Percentiles rank a stretch among this genome's conserved stretches.
phyloP scores from a whole-genome alignment of 1,139 yeast species.

The Candida labiduridarum region DNA sequence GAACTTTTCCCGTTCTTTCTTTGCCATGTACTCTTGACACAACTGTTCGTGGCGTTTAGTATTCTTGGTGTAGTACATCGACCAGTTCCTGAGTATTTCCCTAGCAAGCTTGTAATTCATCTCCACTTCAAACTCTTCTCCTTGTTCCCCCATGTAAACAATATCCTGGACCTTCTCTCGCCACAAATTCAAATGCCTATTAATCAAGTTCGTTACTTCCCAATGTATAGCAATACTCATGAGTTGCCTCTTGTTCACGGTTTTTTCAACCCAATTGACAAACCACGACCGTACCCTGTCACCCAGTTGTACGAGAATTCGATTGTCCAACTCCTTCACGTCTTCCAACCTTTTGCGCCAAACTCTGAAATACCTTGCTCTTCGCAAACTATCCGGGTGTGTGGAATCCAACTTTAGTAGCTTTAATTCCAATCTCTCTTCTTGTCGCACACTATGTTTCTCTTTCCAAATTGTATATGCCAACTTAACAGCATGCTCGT shows the following conservation, averaged over 20 bases:
- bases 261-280: conserved; percentile 12
- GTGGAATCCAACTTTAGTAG: conserved; percentile 1
- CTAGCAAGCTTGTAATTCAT: conserved; percentile 28
- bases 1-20: conserved; percentile 34
- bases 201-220: conserved; percentile 15
- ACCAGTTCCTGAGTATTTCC: conserved; percentile 39
- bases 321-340: not conserved
- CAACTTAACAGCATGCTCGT: conserved; percentile 3
- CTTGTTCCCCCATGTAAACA: conserved; percentile 26
- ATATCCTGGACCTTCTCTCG: not conserved
- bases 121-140: conserved; percentile 32
- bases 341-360: conserved; percentile 4
- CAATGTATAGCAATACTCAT: conserved; percentile 16
- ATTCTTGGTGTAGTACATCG: conserved; percentile 38
- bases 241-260: not conserved
- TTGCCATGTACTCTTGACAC: conserved; percentile 35
- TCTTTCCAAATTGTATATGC: conserved; percentile 9
- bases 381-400: not conserved
- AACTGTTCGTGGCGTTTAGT: conserved; percentile 38
- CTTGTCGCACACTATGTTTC: conserved; percentile 1
- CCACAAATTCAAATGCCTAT: conserved; percentile 19
- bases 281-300: not conserved
- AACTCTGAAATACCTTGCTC: not conserved
- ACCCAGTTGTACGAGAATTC: not conserved
- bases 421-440: not conserved